Conservation (phyloP, 306 rosid genomes). For the Begonia loranthoides region DNA sequence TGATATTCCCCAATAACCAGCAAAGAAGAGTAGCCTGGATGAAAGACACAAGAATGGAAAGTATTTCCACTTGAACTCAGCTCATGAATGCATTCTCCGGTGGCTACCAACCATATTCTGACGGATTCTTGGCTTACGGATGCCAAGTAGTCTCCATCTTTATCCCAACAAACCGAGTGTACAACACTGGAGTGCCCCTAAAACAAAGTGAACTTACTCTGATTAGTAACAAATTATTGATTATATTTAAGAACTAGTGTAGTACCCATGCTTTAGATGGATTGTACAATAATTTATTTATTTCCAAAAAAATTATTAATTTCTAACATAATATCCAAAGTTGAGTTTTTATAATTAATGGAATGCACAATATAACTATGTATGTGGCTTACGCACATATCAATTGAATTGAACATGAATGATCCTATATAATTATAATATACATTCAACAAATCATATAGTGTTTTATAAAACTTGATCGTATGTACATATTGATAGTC, state of each 20-base stretch:
- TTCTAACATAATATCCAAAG: too few species aligned
- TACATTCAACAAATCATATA: too few species aligned
- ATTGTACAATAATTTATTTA: too few species aligned
- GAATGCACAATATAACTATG: too few species aligned
- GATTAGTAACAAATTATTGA: constrained; percentile 12
- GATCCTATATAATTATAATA: too few species aligned
- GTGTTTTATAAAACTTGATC: too few species aligned
- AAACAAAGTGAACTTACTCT: constrained; percentile 8
- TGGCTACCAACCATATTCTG: constrained; percentile 62
- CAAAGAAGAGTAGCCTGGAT: constrained; percentile 72
- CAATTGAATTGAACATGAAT: too few species aligned
- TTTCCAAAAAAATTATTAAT: too few species aligned
- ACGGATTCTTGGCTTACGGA: constrained; percentile 76
- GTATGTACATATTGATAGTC: too few species aligned
- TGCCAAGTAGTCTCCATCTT: constrained; percentile 68
- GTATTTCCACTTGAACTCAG: constrained; percentile 61
- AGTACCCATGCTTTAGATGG: too few species aligned
- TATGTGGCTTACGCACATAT: too few species aligned
- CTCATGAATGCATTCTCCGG: constrained; percentile 79
- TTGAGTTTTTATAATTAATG: too few species aligned
- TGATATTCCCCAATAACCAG: constrained; percentile 89
- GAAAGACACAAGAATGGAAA: constrained; percentile 71
- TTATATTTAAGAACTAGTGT: not conserved
- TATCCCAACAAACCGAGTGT: constrained; percentile 69
- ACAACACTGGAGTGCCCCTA: constrained; percentile 64